Evolutionary conservation across 1,284 basidiomycete genomes (phyloP), one percentile per base, ranked within the genome.

Genomic region (Boletus mariae): DNA sequence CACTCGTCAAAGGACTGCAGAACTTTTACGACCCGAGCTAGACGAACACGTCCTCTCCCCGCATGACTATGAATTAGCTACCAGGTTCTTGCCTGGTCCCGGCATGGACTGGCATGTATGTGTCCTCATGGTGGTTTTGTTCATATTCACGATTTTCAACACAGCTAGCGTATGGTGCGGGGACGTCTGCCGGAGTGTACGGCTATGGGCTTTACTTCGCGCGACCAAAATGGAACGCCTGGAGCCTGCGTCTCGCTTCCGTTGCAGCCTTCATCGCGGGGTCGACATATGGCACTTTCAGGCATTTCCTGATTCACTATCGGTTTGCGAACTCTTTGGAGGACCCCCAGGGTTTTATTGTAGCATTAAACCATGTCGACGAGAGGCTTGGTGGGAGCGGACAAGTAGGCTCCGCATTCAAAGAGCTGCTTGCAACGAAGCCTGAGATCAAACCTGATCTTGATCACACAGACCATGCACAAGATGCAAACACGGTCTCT

Each of bases 1-100:
- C 47, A 69, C 69, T 31, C 70, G 62, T 49, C 60, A 64, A 49
- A 62, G 60, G 25, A 63, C 75, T 1, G 66, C 71, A 52, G 65
- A 71, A 29, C 79, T 87, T 50, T 74, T 87, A 37, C 69, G 73
- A 9, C 83, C 83, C 43, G 80, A 87, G 60, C 73, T 80, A 43
- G 80, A 86, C 40, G 70, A 74, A 28, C 81, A 80, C 17, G 72
- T 74, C 52, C 70, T 88, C 50, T 75, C 79, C 8, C 63, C 61
- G 26, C 74, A 75, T 47, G 85, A 87, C 71, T 86, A 78, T 64
- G 71, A 80, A 3, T 66, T 76, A 13, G 78, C 82, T 17, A 61
- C 72, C 53, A 60, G 63, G 34, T 84, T 84, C 68, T 67, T 84
- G 20, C 77, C 82, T 38, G 75, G 75, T 40, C 61, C 63, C 49